Evolutionary conservation across 306 rosid genomes (phyloP).

Genomic region (Lathyrus sativus): DNA sequence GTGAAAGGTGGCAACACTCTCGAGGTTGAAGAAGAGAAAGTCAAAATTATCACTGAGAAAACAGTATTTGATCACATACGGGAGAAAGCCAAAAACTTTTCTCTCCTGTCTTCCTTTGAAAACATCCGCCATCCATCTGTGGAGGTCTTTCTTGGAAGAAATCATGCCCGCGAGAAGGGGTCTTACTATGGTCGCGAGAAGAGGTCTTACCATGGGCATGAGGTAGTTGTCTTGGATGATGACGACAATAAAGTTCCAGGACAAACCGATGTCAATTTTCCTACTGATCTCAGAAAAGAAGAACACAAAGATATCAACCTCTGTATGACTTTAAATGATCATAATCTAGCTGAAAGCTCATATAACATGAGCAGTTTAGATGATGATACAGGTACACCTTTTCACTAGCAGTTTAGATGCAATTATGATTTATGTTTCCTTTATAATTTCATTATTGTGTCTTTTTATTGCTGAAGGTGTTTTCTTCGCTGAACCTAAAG

Average conservation of each 20-base stretch:
- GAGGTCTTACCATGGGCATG: slow-evolving; percentile 47
- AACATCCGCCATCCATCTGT: slow-evolving; percentile 49
- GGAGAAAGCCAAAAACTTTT: slow-evolving; percentile 77
- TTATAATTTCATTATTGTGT: slow-evolving; percentile 21
- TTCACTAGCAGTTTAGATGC: slow-evolving; percentile 25
- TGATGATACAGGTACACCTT: slow-evolving; percentile 52
- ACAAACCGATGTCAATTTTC: slow-evolving; percentile 41
- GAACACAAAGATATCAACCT: slow-evolving; percentile 30
- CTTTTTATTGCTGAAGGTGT: slow-evolving; percentile 42
- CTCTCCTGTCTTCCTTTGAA: slow-evolving; percentile 52
- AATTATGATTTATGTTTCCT: neutral
- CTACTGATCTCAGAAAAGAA: slow-evolving; percentile 43
- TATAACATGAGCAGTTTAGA: slow-evolving; percentile 36
- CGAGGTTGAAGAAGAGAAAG: slow-evolving; percentile 53
- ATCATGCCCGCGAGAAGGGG: slow-evolving; percentile 53
- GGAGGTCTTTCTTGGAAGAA: slow-evolving; percentile 55
- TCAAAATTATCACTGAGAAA: slow-evolving; percentile 62
- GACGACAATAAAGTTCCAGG: slow-evolving; percentile 42
- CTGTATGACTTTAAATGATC: slow-evolving; percentile 34
- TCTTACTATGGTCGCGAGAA: slow-evolving; percentile 48
- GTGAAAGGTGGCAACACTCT: slow-evolving; percentile 52
- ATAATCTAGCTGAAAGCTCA: slow-evolving; percentile 44
- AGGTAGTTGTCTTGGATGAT: slow-evolving; percentile 61
- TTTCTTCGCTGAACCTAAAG: slow-evolving; percentile 49
- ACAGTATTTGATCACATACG: slow-evolving; percentile 92